Evolutionary conservation across 2,329 filamentous ascomycete genomes (phyloP).

Genomic region (Chrysosporium queenslandicum): DNA sequence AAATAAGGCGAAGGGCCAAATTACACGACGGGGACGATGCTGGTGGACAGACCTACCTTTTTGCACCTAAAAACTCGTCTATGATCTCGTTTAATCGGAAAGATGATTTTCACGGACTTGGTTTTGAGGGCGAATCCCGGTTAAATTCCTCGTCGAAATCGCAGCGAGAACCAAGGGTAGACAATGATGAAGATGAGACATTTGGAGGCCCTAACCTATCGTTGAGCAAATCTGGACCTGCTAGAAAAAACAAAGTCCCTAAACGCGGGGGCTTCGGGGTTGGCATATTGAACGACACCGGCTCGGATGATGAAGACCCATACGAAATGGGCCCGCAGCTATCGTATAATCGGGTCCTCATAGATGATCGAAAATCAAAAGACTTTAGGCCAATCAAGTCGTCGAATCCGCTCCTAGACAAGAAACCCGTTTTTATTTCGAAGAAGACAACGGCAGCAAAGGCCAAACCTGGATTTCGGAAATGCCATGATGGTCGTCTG

Average conservation of each 20-base stretch:
- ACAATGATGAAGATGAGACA: slow-evolving; percentile 26
- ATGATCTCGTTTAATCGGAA: slow-evolving; percentile 47
- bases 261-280: slow-evolving; percentile 66
- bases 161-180: slow-evolving; percentile 18
- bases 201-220: slow-evolving; percentile 31
- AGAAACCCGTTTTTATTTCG: slow-evolving; percentile 65
- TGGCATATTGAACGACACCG: slow-evolving; percentile 81
- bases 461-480: slow-evolving; percentile 44
- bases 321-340: slow-evolving; percentile 88
- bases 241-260: slow-evolving; percentile 45
- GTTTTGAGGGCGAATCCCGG: slow-evolving; percentile 35
- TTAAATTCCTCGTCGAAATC: slow-evolving; percentile 21
- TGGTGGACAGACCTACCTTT: slow-evolving; percentile 54
- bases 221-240: slow-evolving; percentile 26
- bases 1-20: slow-evolving; percentile 62
- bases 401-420: slow-evolving; percentile 54
- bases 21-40: slow-evolving; percentile 46
- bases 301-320: slow-evolving; percentile 89
- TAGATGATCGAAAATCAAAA: slow-evolving; percentile 75
- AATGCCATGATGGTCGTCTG: slow-evolving; percentile 73
- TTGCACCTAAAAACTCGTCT: slow-evolving; percentile 70
- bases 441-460: slow-evolving; percentile 47
- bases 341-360: slow-evolving; percentile 63
- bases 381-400: slow-evolving; percentile 50
- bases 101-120: slow-evolving; percentile 39